A percentile compares a stretch with the other conserved stretches of the same genome.
These are phyloP conservation scores for Cordyceps tenuipes DNA, from an alignment of 2,329 filamentous ascomycete species.

Conservation along the genomic window DNA sequence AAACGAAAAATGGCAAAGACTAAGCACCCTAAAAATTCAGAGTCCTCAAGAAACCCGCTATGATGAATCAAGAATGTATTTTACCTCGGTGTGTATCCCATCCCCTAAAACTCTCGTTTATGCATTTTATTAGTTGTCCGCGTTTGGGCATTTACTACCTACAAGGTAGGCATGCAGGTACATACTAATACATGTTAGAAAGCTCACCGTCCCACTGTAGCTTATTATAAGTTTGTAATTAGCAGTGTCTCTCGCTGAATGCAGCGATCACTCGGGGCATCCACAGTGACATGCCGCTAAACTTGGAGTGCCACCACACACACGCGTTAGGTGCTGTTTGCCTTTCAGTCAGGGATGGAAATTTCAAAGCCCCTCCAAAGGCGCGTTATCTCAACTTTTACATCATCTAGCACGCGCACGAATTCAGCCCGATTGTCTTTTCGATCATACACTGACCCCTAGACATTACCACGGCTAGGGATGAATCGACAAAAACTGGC, in stretches of 20 bases:
- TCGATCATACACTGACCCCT: neutral
- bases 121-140: too few species aligned
- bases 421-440: neutral
- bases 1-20: too few species aligned
- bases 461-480: neutral
- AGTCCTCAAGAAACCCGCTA: too few species aligned
- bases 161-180: too few species aligned
- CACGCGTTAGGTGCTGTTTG: neutral
- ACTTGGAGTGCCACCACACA: neutral
- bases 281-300: constrained; percentile 1
- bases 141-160: too few species aligned
- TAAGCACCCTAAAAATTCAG: too few species aligned
- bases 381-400: neutral
- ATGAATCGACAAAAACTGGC: constrained; percentile 2
- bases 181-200: too few species aligned
- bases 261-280: neutral
- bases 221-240: neutral
- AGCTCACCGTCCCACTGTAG: neutral
- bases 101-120: too few species aligned
- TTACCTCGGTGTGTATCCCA: too few species aligned
- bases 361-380: constrained; percentile 9
- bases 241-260: neutral
- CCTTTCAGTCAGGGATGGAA: constrained; percentile 2
- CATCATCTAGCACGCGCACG: constrained; percentile 3
- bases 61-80: too few species aligned